Evolutionary conservation across 495 filamentous ascomycete genomes (phyloP).

Genomic region (Rhypophila decipiens): DNA sequence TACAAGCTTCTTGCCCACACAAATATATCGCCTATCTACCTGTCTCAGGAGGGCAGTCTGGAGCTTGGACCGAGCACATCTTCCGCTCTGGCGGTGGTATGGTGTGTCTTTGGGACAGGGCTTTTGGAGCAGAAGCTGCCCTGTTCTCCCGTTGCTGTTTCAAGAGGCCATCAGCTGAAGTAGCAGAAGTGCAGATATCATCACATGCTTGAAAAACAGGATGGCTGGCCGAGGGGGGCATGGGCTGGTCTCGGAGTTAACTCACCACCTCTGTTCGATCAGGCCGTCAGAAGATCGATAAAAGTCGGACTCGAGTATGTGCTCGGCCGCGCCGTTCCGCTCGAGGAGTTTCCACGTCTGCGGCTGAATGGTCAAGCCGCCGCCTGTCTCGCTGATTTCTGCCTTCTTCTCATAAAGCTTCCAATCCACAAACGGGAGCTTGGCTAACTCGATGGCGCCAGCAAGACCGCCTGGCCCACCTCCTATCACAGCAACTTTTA

Average conservation of each 20-base stretch:
- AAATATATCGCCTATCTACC: slow-evolving; percentile 31
- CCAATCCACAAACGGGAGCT: slow-evolving; percentile 37
- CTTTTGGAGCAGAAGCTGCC: not conserved
- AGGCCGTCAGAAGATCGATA: not conserved
- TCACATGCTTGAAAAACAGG: too few species aligned
- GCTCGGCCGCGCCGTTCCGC: slow-evolving; percentile 36
- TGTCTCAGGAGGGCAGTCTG: slow-evolving; percentile 33
- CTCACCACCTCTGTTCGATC: not conserved
- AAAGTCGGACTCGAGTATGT: slow-evolving; percentile 15
- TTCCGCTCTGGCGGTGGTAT: not conserved
- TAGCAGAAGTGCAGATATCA: not conserved
- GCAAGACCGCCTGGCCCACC: slow-evolving; percentile 44
- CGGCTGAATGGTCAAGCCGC: slow-evolving; percentile 38
- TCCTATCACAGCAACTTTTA: slow-evolving; percentile 34
- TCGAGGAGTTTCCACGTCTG: slow-evolving; percentile 42
- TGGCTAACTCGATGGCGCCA: slow-evolving; percentile 43
- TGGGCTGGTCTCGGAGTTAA: too few species aligned
- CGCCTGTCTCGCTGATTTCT: slow-evolving; percentile 42
- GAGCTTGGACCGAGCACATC: slow-evolving; percentile 9
- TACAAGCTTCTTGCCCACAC: slow-evolving; percentile 33
- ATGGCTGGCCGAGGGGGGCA: too few species aligned
- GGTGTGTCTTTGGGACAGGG: not conserved
- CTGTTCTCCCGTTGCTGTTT: not conserved
- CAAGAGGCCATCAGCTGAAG: not conserved
- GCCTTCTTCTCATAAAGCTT: slow-evolving; percentile 44